A percentile compares a stretch with the other conserved stretches of the same genome.
Evolutionary conservation across 2,329 filamentous ascomycete species (phyloP).

Genomic region (Leptographium procerum): DNA sequence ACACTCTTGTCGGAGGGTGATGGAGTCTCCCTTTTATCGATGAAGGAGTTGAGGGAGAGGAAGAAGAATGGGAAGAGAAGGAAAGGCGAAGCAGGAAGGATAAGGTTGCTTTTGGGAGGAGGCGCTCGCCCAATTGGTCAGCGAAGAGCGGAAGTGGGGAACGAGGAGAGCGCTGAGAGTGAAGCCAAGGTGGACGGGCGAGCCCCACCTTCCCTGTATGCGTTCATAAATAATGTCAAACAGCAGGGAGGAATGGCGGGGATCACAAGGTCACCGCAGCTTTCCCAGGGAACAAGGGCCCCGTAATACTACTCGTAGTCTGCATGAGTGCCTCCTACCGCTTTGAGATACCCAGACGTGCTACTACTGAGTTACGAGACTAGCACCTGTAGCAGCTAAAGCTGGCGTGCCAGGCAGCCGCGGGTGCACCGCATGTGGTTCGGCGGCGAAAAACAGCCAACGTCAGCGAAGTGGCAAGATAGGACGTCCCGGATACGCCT

Average conservation of each 20-base stretch:
- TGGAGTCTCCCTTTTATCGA: neutral
- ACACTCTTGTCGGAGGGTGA: neutral
- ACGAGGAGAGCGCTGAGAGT: conserved; percentile 1
- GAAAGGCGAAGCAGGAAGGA: conserved; percentile 1
- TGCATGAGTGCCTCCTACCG: too few relatives aligned
- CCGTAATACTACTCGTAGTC: neutral
- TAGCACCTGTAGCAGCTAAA: too few relatives aligned
- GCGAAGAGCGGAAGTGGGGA: conserved; percentile 7
- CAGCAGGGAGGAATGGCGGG: neutral
- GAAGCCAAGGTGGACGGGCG: neutral
- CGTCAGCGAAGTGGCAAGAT: neutral
- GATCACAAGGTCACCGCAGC: neutral
- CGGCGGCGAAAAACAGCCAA: conserved; percentile 1
- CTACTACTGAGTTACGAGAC: too few relatives aligned
- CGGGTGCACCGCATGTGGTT: conserved; percentile 3
- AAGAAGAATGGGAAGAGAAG: neutral
- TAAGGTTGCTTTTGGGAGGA: neutral
- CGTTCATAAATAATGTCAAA: neutral
- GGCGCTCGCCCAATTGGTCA: conserved; percentile 5
- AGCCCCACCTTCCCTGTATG: neutral
- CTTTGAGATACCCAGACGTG: too few relatives aligned
- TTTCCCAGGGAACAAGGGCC: neutral
- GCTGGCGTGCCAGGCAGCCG: neutral
- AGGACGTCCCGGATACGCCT: neutral
- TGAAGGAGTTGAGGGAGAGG: neutral